phyloP scores from a whole-genome alignment of 2,329 filamentous ascomycete species.

The Pyrenophora tritici-repentis region DNA sequence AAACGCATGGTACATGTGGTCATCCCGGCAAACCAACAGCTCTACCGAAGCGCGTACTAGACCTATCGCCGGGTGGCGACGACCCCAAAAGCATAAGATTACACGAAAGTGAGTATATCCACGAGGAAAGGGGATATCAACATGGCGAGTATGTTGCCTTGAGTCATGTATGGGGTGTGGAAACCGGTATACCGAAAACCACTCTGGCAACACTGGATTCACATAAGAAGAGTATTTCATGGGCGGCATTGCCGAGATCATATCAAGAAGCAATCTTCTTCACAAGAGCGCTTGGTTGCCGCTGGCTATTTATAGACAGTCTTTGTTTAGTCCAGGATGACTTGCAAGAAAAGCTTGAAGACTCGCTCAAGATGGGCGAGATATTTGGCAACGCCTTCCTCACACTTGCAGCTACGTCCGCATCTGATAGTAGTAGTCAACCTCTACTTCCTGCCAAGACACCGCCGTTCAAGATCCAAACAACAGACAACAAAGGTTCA shows the following conservation, averaged over 20 bases:
- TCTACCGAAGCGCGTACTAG: slow-evolving; percentile 39
- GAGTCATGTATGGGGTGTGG: slow-evolving; percentile 42
- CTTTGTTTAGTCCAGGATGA: slow-evolving; percentile 44
- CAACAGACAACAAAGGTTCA: slow-evolving; percentile 40
- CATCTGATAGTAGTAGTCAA: slow-evolving; percentile 33
- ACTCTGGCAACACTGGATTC: slow-evolving; percentile 33
- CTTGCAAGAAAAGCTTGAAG: slow-evolving; percentile 30
- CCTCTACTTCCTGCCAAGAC: slow-evolving; percentile 33
- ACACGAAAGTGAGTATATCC: slow-evolving; percentile 35
- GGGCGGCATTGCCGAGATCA: slow-evolving; percentile 36
- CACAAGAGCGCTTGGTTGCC: slow-evolving; percentile 43
- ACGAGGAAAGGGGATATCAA: slow-evolving; percentile 33
- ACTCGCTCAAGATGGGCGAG: slow-evolving; percentile 34
- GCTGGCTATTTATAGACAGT: slow-evolving; percentile 46
- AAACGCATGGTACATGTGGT: slow-evolving; percentile 37
- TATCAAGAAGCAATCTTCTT: slow-evolving; percentile 45
- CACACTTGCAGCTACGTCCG: slow-evolving; percentile 42
- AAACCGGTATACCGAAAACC: slow-evolving; percentile 34
- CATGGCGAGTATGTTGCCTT: slow-evolving; percentile 42
- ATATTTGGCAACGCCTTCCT: slow-evolving; percentile 42
- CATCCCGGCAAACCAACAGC: slow-evolving; percentile 27
- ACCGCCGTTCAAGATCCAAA: slow-evolving; percentile 41
- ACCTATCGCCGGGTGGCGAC: slow-evolving; percentile 29
- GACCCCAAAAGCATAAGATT: slow-evolving; percentile 38
- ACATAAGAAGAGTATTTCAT: slow-evolving; percentile 37